A percentile compares a stretch with the other conserved stretches of the same genome.
These are phyloP conservation scores for Monosporascus sp. DNA, from an alignment of 2,329 filamentous ascomycete genomes.

Conservation along the genomic window DNA sequence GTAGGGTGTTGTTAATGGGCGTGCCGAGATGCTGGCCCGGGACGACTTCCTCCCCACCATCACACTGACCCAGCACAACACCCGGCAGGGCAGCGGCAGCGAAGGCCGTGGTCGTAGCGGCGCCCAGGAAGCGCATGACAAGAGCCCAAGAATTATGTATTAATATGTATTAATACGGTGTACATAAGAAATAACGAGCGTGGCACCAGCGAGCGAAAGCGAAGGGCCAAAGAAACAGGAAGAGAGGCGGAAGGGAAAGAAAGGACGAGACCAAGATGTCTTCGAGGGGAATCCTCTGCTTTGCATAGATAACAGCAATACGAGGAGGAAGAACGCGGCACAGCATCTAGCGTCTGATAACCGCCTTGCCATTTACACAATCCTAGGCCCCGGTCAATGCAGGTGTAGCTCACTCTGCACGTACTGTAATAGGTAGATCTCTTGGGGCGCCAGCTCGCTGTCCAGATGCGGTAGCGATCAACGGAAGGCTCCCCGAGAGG, in stretches of 20 bases:
- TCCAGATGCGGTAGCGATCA: too few relatives aligned
- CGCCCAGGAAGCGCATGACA: not conserved
- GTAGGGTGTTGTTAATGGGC: not conserved
- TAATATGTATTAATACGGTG: not conserved
- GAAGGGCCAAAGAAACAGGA: not conserved
- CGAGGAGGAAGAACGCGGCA: not conserved
- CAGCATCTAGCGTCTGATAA: too few relatives aligned
- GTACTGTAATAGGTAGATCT: too few relatives aligned
- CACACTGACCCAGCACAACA: not conserved
- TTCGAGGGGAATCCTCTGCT: not conserved
- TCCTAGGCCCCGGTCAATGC: too few relatives aligned
- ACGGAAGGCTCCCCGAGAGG: too few relatives aligned
- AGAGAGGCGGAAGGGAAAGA: not conserved
- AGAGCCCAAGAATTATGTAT: not conserved
- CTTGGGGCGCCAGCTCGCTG: too few relatives aligned
- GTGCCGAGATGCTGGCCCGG: slow-evolving; percentile 2
- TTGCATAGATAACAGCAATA: not conserved
- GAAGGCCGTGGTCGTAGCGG: not conserved
- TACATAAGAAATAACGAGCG: not conserved
- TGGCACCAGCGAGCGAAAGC: not conserved
- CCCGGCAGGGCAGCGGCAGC: not conserved
- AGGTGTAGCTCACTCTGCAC: too few relatives aligned
- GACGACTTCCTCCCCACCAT: not conserved
- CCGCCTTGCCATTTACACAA: too few relatives aligned
- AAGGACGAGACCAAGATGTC: too few relatives aligned